Percentiles rank a stretch among this genome's conserved stretches.
These are phyloP conservation scores for Cyclostephanos invisitatus DNA, from an alignment of 108 stramenopile genomes.

Conservation along the genomic window DNA sequence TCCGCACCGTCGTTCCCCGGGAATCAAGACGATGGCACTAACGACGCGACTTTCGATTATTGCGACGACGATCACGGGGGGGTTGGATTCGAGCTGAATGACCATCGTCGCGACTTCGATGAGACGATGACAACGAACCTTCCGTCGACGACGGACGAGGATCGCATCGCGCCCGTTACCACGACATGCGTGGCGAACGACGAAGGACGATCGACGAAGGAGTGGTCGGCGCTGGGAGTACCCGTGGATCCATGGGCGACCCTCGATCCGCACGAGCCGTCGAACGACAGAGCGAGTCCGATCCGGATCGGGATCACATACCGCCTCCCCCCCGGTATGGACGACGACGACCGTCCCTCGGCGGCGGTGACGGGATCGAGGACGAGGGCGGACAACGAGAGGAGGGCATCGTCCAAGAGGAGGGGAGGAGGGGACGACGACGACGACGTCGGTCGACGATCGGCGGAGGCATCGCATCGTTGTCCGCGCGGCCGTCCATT, in stretches of 20 bases:
- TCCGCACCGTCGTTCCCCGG: slow-evolving; percentile 14
- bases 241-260: slow-evolving; percentile 78
- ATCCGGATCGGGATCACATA: slow-evolving; percentile 77
- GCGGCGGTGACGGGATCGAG: slow-evolving; percentile 74
- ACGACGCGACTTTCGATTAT: slow-evolving; percentile 10
- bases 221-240: slow-evolving; percentile 34
- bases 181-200: neutral
- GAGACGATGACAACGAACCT: neutral
- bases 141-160: slow-evolving; percentile 37
- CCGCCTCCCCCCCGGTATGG: slow-evolving; percentile 70
- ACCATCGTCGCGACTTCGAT: slow-evolving; percentile 35
- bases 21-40: slow-evolving; percentile 49
- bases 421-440: neutral
- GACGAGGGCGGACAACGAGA: slow-evolving; percentile 28
- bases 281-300: slow-evolving; percentile 49
- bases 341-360: slow-evolving; percentile 61
- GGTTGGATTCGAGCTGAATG: slow-evolving; percentile 42
- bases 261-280: slow-evolving; percentile 83
- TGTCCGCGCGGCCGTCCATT: slow-evolving; percentile 15
- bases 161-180: neutral
- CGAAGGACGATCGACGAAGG: neutral
- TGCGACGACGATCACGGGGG: slow-evolving; percentile 19
- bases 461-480: neutral
- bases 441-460: neutral
- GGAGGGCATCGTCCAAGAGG: slow-evolving; percentile 9